Percentiles rank a stretch among this genome's conserved stretches.
Conservation (phyloP, 305 asterid genomes). For the Solanum hybrid region DNA sequence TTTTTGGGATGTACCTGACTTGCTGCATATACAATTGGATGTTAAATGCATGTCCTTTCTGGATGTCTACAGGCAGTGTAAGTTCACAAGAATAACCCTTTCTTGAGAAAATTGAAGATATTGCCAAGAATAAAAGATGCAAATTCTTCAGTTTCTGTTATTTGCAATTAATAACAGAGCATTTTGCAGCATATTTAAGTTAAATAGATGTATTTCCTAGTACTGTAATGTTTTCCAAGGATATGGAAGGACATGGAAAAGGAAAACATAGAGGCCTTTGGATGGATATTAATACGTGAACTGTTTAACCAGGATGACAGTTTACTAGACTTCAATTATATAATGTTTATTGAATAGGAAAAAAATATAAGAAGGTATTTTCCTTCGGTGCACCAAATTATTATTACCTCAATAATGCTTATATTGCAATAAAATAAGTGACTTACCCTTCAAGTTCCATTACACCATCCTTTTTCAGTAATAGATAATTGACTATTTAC, state of each 20-base stretch:
- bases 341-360: background rate
- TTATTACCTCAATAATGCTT: background rate
- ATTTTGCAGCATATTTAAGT: background rate
- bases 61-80: background rate
- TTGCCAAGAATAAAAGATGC: background rate
- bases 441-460: background rate
- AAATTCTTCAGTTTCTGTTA: background rate
- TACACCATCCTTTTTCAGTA: background rate
- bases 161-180: background rate
- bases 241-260: background rate
- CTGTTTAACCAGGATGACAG: background rate
- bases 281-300: background rate
- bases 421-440: background rate
- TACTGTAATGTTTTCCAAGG: background rate
- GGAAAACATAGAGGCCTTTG: background rate
- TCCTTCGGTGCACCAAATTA: background rate
- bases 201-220: background rate
- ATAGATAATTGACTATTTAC: background rate
- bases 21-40: slow-evolving; percentile 46
- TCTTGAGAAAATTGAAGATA: background rate
- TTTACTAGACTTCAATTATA: background rate
- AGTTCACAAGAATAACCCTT: background rate
- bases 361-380: background rate
- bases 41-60: slow-evolving; percentile 1
- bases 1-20: slow-evolving; percentile 93